phyloP scores from a whole-genome alignment of 129 eudicot genomes.

The Tanacetum coccineum region DNA sequence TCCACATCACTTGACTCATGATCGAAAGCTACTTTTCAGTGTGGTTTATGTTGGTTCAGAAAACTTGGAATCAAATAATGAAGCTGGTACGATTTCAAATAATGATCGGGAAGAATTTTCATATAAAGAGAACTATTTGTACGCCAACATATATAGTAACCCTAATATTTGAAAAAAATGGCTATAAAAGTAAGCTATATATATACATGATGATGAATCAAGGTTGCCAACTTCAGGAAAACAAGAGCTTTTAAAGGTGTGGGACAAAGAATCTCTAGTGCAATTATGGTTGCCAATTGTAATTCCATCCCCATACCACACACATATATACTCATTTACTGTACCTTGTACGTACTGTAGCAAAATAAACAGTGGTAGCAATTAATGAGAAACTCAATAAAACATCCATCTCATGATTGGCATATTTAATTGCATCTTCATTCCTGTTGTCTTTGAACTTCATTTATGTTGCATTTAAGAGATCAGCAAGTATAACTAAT shows the following conservation, averaged over 20 bases:
- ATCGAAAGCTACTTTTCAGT: constrained; percentile 11
- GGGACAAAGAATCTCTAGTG: constrained; percentile 45
- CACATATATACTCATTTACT: constrained; percentile 10
- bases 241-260: constrained; percentile 23
- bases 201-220: constrained; percentile 16
- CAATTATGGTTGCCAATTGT: constrained; percentile 27
- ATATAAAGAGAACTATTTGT: constrained; percentile 18
- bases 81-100: constrained; percentile 11
- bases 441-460: constrained; percentile 15
- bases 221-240: constrained; percentile 30
- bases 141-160: constrained; percentile 30
- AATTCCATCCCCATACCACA: constrained; percentile 22
- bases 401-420: constrained; percentile 26
- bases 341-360: constrained; percentile 4
- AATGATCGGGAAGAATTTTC: constrained; percentile 26
- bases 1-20: constrained; percentile 20
- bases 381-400: constrained; percentile 26
- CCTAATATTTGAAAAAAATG: constrained; percentile 20
- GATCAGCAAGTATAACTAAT: neutral
- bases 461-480: constrained; percentile 19
- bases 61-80: constrained; percentile 22
- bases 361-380: constrained; percentile 14
- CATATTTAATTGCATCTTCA: constrained; percentile 8
- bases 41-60: constrained; percentile 20
- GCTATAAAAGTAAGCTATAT: constrained; percentile 28